Conservation (phyloP, 2,329 filamentous ascomycete species). For the Apiospora aurea region DNA sequence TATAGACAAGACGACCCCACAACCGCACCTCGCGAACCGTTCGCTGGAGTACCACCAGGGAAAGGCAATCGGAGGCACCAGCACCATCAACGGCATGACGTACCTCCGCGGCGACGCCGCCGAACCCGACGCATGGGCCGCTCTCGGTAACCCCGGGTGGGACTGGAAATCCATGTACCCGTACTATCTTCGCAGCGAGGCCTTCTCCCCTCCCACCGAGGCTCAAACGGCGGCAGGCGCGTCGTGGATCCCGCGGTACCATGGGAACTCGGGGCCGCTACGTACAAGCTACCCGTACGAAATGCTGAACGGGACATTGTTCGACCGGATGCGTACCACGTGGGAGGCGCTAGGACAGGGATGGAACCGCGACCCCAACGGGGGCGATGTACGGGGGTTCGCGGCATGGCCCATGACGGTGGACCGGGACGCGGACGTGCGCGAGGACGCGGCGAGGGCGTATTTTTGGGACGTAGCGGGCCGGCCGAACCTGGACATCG, state of each 20-base stretch:
- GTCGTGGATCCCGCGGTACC: constrained; percentile 42
- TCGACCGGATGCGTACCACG: constrained; percentile 38
- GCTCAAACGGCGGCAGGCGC: constrained; percentile 46
- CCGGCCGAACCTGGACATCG: constrained; percentile 47
- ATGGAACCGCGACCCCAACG: constrained; percentile 47
- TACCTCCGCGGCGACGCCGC: constrained; percentile 52
- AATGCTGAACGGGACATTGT: constrained; percentile 45
- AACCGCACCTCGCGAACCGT: constrained; percentile 42
- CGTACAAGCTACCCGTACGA: constrained; percentile 46
- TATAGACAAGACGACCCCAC: constrained; percentile 39
- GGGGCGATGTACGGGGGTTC: constrained; percentile 48
- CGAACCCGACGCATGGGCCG: constrained; percentile 53
- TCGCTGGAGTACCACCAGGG: constrained; percentile 44
- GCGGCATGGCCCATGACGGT: constrained; percentile 48
- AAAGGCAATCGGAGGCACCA: constrained; percentile 49
- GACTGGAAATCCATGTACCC: constrained; percentile 53
- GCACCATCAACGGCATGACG: constrained; percentile 52
- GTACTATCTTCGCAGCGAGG: constrained; percentile 54
- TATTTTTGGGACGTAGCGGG: constrained; percentile 49
- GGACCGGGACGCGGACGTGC: constrained; percentile 45
- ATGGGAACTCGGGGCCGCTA: constrained; percentile 46
- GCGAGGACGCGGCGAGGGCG: constrained; percentile 50
- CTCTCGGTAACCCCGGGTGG: constrained; percentile 52
- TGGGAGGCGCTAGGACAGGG: constrained; percentile 44
- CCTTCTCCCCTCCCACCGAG: constrained; percentile 42